Evolutionary conservation across 2,329 filamentous ascomycete species (phyloP).

Genomic region (Sporothrix dimorphospora): DNA sequence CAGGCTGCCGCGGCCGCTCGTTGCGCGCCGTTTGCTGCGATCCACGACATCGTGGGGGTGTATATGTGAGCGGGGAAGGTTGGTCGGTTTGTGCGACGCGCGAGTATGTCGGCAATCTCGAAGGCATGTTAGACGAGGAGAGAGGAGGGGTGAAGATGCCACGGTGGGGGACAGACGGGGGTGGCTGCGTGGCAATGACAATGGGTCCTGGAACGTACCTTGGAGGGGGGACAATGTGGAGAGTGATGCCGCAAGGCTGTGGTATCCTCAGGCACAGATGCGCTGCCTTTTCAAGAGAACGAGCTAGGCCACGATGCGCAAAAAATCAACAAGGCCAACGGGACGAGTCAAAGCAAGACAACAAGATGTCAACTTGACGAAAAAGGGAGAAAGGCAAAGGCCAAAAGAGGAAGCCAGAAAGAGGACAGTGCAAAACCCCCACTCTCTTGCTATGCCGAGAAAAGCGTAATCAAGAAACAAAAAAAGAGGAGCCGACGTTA

Average conservation of each 20-base stretch:
- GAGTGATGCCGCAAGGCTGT: constrained; percentile 1
- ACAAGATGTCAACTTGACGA: neutral
- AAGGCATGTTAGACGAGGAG: neutral
- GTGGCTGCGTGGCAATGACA: neutral
- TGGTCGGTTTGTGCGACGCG: too few relatives aligned
- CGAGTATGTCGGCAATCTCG: neutral
- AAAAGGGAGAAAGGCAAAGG: neutral
- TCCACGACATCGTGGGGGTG: constrained; percentile 31
- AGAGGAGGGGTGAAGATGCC: neutral
- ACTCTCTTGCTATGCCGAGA: neutral
- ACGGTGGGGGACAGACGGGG: constrained; percentile 11
- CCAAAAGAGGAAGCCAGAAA: neutral
- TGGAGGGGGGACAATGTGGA: neutral
- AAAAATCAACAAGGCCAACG: neutral
- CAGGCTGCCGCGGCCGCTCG: constrained; percentile 28
- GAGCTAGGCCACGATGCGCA: neutral
- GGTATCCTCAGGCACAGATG: neutral
- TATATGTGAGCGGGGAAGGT: neutral
- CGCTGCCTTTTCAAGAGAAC: neutral
- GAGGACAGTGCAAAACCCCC: neutral
- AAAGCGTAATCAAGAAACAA: neutral
- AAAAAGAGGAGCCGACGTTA: constrained; percentile 13
- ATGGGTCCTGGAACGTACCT: constrained; percentile 9
- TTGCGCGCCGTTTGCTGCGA: constrained; percentile 30
- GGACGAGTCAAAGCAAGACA: neutral